phyloP scores from a whole-genome alignment of 768 basidiomycete species.

The Podaxis pistillaris region DNA sequence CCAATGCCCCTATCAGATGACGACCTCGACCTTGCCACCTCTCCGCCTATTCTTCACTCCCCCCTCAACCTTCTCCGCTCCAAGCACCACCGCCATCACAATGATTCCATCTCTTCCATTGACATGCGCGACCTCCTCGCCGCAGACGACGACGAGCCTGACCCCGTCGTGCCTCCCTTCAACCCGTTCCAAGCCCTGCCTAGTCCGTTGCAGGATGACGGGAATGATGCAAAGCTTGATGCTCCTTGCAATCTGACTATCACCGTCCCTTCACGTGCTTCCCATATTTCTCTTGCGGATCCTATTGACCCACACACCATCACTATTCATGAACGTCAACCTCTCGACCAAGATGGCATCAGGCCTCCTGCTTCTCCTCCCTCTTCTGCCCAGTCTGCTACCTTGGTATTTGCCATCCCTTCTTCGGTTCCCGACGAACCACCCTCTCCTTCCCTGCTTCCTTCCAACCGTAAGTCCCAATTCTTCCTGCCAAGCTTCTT shows the following conservation, averaged over 20 bases:
- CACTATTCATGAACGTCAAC: neutral
- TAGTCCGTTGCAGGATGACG: slow-evolving; percentile 11
- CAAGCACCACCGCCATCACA: slow-evolving; percentile 18
- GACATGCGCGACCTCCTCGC: slow-evolving; percentile 32
- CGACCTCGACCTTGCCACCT: slow-evolving; percentile 24
- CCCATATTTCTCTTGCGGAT: slow-evolving; percentile 25
- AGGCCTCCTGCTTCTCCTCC: neutral
- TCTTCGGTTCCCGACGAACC: neutral
- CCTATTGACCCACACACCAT: slow-evolving; percentile 27
- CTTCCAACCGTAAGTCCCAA: neutral
- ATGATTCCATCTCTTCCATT: slow-evolving; percentile 37
- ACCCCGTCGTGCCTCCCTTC: slow-evolving; percentile 2
- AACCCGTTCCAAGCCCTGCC: neutral
- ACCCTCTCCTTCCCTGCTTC: neutral
- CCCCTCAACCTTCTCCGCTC: slow-evolving; percentile 14
- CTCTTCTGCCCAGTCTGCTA: neutral
- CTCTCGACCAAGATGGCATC: slow-evolving; percentile 15
- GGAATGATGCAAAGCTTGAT: slow-evolving; percentile 15
- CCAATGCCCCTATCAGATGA: slow-evolving; percentile 28
- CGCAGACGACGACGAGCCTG: slow-evolving; percentile 15
- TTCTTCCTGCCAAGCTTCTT: neutral
- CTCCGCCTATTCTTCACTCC: slow-evolving; percentile 9
- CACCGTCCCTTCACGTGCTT: slow-evolving; percentile 15
- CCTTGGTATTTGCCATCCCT: neutral
- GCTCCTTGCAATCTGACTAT: slow-evolving; percentile 6